Evolutionary conservation across 129 eudicot species (phyloP), one percentile per base, ranked within the genome.

Genomic region (Centrapalus pauciflorus): DNA sequence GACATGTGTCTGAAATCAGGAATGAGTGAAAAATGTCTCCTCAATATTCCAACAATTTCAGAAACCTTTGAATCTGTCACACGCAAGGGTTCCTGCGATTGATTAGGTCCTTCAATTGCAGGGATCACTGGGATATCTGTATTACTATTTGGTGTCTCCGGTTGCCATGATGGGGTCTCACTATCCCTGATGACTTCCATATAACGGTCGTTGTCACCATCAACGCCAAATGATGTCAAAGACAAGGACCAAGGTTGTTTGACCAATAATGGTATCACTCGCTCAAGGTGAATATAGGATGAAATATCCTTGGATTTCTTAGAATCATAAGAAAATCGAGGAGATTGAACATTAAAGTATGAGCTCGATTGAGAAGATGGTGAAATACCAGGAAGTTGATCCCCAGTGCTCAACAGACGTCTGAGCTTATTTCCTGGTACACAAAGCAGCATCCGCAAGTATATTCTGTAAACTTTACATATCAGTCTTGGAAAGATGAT

Each of bases 221-320:
- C 54, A 41, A 26, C 64, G 76, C 76, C 67, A 21, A 85, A 76
- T 57, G 85, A 79, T 23, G 96, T 69, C 24, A 93, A 74, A 70
- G 96, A 75, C 62, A 88, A 76, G 55, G 96, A 85, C 98, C 98
- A 93, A 27, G 98, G 88, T 62, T 93, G 96, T 62, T 85, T 93
- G 65, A 88, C 96, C 75, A 86, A 76, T 40, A 88, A 73, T 27
- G 98, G 89, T 23, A 76, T 67, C 24, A 80, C 67, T 43, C 98
- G 87, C 55, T 93, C 89, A 69, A 93, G 78, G 77, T 88, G 86
- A 41, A 93, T 82, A 73, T 82, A 93, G 26, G 91, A 82, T 63
- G 95, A 79, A 57, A 89, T 84, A 51, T 57, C 71, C 67, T 67
- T 76, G 17, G 92, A 83, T 58, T 73, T 88, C 66, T 84, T 88